Percentiles rank a stretch among this genome's conserved stretches.
Conservation (phyloP, 257 asterid species). For the Primulina huaijiensis region DNA sequence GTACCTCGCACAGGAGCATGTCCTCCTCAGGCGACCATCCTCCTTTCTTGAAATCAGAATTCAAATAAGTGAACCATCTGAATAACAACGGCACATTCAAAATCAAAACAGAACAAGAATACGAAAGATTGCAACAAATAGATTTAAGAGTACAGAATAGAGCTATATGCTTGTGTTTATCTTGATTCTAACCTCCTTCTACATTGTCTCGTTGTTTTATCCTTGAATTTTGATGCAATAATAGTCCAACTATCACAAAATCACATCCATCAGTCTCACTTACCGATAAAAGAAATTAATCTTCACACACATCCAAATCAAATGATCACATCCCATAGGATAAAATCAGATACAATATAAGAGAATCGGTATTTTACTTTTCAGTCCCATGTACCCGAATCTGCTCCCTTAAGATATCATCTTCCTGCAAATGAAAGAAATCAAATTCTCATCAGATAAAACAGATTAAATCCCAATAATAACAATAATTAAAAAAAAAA, state of each 20-base stretch:
- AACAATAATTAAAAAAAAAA: neutral
- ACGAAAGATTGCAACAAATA: constrained; percentile 6
- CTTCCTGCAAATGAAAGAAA: constrained; percentile 64
- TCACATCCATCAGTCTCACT: constrained; percentile 25
- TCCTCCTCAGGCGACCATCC: constrained; percentile 99
- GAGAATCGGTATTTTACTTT: constrained; percentile 48
- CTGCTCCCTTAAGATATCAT: constrained; percentile 92
- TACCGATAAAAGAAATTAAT: constrained; percentile 15
- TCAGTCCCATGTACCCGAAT: constrained; percentile 87
- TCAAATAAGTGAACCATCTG: constrained; percentile 99
- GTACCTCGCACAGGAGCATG: constrained; percentile 91
- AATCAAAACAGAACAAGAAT: constrained; percentile 17
- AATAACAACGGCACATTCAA: constrained; percentile 20
- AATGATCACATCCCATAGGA: constrained; percentile 23
- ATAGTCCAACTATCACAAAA: constrained; percentile 73
- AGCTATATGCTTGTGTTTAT: constrained; percentile 9
- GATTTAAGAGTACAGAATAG: constrained; percentile 21
- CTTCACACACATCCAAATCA: constrained; percentile 25
- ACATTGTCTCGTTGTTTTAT: constrained; percentile 97
- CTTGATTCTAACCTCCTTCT: constrained; percentile 74
- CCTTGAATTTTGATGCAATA: constrained; percentile 89
- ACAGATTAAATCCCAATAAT: constrained; percentile 9
- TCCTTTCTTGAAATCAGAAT: constrained; percentile 99
- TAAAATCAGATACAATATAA: constrained; percentile 15
- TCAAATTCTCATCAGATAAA: constrained; percentile 27